Percentiles rank a stretch among this genome's conserved stretches.
These are phyloP conservation scores for Suillus plorans DNA, from an alignment of 768 basidiomycete species.

Conservation along the genomic window DNA sequence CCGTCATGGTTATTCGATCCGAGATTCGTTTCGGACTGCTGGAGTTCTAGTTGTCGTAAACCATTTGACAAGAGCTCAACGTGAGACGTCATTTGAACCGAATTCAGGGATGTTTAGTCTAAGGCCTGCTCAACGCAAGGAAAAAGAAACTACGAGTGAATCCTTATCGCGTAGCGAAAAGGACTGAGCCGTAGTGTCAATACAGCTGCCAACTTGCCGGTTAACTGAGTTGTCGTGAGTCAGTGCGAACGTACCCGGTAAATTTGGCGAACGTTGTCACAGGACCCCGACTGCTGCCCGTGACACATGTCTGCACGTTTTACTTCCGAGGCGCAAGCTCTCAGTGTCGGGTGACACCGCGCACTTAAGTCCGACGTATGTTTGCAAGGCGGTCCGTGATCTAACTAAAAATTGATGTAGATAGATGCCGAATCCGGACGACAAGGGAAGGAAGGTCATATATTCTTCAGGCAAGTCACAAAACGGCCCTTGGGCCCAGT, in stretches of 20 bases:
- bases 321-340: background rate
- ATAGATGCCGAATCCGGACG: background rate
- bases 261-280: background rate
- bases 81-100: conserved; percentile 31
- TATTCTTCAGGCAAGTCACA: background rate
- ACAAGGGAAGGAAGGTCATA: too few species aligned
- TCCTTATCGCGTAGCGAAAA: conserved; percentile 1
- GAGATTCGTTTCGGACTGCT: conserved; percentile 18
- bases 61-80: conserved; percentile 43
- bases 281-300: background rate
- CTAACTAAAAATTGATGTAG: background rate
- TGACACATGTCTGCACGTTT: background rate
- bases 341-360: background rate
- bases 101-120: conserved; percentile 8
- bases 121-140: conserved; percentile 19
- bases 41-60: conserved; percentile 47
- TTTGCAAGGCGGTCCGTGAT: background rate
- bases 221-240: background rate
- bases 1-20: conserved; percentile 11
- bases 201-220: background rate
- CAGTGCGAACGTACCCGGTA: background rate
- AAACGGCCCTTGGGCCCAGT: too few species aligned
- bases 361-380: background rate
- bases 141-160: background rate
- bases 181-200: background rate